These are phyloP conservation scores for Zymoseptoria brevis DNA, from an alignment of 2,329 filamentous ascomycete species.

Conservation along the genomic window DNA sequence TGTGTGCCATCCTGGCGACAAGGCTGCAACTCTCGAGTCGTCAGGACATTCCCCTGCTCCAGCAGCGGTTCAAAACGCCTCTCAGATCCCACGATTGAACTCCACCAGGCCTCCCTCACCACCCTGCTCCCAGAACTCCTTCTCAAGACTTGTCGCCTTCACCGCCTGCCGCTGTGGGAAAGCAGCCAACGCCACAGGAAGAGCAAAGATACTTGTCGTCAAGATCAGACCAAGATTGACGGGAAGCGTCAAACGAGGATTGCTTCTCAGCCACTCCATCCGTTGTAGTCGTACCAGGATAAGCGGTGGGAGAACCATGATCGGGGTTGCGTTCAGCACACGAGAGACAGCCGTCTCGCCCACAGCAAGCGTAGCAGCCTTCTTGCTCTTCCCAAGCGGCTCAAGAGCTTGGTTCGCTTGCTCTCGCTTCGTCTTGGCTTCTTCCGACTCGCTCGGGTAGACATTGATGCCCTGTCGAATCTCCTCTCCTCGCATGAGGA, in stretches of 20 bases:
- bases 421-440: conserved; percentile 52
- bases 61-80: not conserved
- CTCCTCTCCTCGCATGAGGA: conserved; percentile 95
- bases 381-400: conserved; percentile 76
- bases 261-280: conserved; percentile 68
- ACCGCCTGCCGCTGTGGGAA: conserved; percentile 90
- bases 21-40: not conserved
- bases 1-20: not conserved
- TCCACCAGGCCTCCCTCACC: conserved; percentile 78
- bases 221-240: conserved; percentile 84
- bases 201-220: conserved; percentile 74
- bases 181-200: conserved; percentile 81
- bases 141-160: conserved; percentile 65
- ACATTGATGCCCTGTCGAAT: conserved; percentile 90
- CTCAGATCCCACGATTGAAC: conserved; percentile 85
- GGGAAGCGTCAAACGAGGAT: conserved; percentile 69
- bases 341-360: conserved; percentile 86
- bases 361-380: conserved; percentile 81
- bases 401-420: conserved; percentile 25
- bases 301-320: conserved; percentile 93
- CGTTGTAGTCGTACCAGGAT: conserved; percentile 77
- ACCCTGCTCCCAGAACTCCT: conserved; percentile 75
- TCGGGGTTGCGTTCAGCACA: conserved; percentile 87
- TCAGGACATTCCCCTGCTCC: not conserved
- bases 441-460: conserved; percentile 68